Percentiles rank a stretch among this genome's conserved stretches.
phyloP scores from a whole-genome alignment of 2,329 filamentous ascomycete genomes.

The Trichoderma guizhouense region DNA sequence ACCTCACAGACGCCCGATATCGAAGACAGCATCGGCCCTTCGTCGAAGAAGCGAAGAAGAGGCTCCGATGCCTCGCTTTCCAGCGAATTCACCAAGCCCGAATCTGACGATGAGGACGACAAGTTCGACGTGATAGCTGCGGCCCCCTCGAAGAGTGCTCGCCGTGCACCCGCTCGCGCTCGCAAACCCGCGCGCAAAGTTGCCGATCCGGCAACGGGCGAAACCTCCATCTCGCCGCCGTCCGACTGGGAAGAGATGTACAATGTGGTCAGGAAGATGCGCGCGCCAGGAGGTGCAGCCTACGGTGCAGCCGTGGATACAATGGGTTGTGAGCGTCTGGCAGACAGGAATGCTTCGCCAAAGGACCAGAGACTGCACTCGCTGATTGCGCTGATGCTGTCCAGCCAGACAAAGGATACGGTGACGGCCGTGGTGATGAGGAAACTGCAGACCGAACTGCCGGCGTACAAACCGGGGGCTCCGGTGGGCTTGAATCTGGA shows the following conservation, averaged over 20 bases:
- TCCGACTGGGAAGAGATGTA: slow-evolving; percentile 85
- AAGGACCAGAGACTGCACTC: slow-evolving; percentile 76
- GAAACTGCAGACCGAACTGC: slow-evolving; percentile 71
- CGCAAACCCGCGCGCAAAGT: slow-evolving; percentile 48
- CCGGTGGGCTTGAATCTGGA: slow-evolving; percentile 64
- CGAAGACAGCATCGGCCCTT: slow-evolving; percentile 49
- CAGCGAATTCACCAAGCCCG: slow-evolving; percentile 37
- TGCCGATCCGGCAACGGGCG: slow-evolving; percentile 40
- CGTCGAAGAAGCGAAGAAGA: slow-evolving; percentile 31
- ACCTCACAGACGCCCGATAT: slow-evolving; percentile 43
- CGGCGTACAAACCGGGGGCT: slow-evolving; percentile 44
- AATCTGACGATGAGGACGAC: slow-evolving; percentile 30
- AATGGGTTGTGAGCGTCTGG: slow-evolving; percentile 87
- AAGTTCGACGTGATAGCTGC: slow-evolving; percentile 25
- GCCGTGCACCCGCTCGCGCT: slow-evolving; percentile 6
- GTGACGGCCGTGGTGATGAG: slow-evolving; percentile 82
- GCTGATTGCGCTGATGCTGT: slow-evolving; percentile 83
- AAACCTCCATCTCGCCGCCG: slow-evolving; percentile 54
- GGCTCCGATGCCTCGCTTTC: slow-evolving; percentile 22
- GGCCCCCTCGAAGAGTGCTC: slow-evolving; percentile 28
- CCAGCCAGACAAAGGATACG: slow-evolving; percentile 89
- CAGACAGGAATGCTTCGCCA: slow-evolving; percentile 47
- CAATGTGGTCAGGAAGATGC: slow-evolving; percentile 73
- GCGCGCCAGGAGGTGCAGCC: slow-evolving; percentile 50
- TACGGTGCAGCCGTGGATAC: slow-evolving; percentile 87